These are phyloP conservation scores for Bathelium albidoporum DNA, from an alignment of 495 filamentous ascomycete species.

Conservation along the genomic window DNA sequence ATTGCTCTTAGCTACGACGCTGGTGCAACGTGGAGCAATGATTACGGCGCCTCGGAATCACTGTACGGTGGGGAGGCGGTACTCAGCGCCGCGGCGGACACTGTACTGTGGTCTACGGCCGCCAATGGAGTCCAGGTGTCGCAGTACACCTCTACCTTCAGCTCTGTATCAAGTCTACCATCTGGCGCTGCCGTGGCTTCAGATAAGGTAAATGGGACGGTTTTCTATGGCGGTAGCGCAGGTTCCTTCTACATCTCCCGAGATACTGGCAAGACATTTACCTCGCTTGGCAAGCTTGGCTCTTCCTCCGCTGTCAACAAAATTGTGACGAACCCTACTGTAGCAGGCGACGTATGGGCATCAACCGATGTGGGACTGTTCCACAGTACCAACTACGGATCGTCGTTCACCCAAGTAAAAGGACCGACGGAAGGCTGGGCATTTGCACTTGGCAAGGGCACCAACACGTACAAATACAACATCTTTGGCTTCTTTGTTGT, in stretches of 20 bases:
- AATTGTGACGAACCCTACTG: conserved; percentile 40
- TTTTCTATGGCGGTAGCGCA: conserved; percentile 43
- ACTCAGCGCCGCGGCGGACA: conserved; percentile 43
- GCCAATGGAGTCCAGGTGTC: conserved; percentile 35
- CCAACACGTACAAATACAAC: conserved; percentile 29
- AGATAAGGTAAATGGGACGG: conserved; percentile 41
- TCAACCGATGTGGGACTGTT: conserved; percentile 45
- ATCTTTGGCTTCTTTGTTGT: conserved; percentile 43
- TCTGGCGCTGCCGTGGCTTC: conserved; percentile 38
- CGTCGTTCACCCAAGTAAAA: conserved; percentile 34
- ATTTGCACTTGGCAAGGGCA: conserved; percentile 34
- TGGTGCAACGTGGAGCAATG: conserved; percentile 36
- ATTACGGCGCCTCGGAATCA: conserved; percentile 36
- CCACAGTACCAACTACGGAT: conserved; percentile 40
- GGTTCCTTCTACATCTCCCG: conserved; percentile 39
- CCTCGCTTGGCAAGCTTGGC: conserved; percentile 26
- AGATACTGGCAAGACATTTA: conserved; percentile 38
- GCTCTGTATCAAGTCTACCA: conserved; percentile 35
- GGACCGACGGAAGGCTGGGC: conserved; percentile 33
- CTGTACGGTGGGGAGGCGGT: conserved; percentile 40
- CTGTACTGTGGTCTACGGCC: conserved; percentile 39
- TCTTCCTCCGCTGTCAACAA: conserved; percentile 32
- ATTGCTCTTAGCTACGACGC: conserved; percentile 25
- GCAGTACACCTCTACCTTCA: conserved; percentile 34
- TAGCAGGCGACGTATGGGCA: conserved; percentile 43